These are phyloP conservation scores for Alternaria postmessia DNA, from an alignment of 2,329 filamentous ascomycete species.

Conservation along the genomic window DNA sequence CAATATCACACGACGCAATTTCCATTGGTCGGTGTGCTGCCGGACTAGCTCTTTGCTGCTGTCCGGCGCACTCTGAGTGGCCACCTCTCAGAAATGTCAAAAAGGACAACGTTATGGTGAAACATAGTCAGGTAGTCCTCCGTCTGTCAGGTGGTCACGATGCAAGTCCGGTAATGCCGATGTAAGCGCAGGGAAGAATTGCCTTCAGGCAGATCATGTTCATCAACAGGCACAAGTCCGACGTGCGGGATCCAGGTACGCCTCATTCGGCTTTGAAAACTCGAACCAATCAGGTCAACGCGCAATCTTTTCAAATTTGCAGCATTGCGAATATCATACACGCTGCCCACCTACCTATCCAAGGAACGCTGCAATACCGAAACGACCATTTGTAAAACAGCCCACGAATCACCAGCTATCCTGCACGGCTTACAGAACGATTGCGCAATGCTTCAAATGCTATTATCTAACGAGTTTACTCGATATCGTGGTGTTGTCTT, in stretches of 20 bases:
- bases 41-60: not conserved
- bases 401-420: not conserved
- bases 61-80: not conserved
- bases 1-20: slow-evolving; percentile 3
- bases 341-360: not conserved
- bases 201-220: not conserved
- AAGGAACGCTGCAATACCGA: not conserved
- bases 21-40: not conserved
- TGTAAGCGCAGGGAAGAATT: not conserved
- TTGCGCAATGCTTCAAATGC: not conserved
- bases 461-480: not conserved
- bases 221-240: not conserved
- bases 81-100: not conserved
- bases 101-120: not conserved
- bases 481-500: not conserved
- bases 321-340: not conserved
- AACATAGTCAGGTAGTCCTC: not conserved
- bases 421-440: not conserved
- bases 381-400: not conserved
- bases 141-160: not conserved
- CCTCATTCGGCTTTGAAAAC: not conserved
- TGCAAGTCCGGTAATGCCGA: not conserved
- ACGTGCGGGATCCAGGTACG: not conserved
- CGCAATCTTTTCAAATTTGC: not conserved
- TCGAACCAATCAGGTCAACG: not conserved